Percentiles rank a stretch among this genome's conserved stretches.
phyloP scores from a whole-genome alignment of 768 basidiomycete species.

The Mycena galopus region DNA sequence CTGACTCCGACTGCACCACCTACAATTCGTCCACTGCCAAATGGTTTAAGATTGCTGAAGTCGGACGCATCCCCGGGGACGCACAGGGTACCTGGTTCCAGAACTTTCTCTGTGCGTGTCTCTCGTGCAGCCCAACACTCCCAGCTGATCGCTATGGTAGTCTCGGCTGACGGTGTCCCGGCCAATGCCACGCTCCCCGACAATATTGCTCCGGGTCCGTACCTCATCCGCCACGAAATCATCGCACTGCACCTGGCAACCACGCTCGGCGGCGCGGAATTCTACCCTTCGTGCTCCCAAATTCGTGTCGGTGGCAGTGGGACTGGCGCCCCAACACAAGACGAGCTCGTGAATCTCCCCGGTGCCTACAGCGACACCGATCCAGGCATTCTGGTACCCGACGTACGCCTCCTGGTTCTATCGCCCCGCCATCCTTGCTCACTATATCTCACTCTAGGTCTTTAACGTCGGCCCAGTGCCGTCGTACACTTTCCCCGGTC shows the following conservation, averaged over 20 bases:
- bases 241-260: conserved; percentile 66
- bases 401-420: conserved; percentile 43
- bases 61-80: conserved; percentile 49
- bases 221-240: conserved; percentile 70
- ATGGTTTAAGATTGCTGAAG: conserved; percentile 65
- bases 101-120: conserved; percentile 50
- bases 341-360: conserved; percentile 60
- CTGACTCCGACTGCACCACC: conserved; percentile 55
- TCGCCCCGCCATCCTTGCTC: background rate
- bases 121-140: background rate
- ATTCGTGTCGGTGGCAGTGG: conserved; percentile 56
- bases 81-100: conserved; percentile 51
- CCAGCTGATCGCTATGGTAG: conserved; percentile 1
- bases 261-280: conserved; percentile 65
- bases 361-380: conserved; percentile 68
- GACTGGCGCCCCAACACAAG: conserved; percentile 48
- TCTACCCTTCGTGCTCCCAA: conserved; percentile 68
- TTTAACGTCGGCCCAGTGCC: conserved; percentile 8
- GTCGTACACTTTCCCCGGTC: conserved; percentile 23
- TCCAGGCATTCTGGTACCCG: conserved; percentile 63
- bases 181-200: conserved; percentile 52
- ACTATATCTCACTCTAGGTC: background rate
- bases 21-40: conserved; percentile 57
- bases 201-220: conserved; percentile 60
- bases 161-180: conserved; percentile 9